Percentiles rank a stretch among this genome's conserved stretches.
Conservation (phyloP, 192 early-diverging fungal genomes). For the Jimgerdemannia flammicorona region DNA sequence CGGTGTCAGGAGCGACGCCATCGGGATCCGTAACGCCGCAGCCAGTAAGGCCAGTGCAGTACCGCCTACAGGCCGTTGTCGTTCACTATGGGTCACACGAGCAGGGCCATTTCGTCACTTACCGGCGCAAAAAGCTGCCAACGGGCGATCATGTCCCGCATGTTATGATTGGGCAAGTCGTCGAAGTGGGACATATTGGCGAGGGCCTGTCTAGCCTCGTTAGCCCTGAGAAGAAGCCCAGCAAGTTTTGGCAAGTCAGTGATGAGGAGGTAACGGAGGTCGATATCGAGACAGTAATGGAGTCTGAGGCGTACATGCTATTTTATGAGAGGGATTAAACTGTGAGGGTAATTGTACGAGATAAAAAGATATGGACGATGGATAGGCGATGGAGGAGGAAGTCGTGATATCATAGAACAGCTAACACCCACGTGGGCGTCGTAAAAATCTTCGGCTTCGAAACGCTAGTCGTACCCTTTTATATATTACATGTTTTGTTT, state of each 20-base stretch:
- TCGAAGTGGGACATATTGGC: neutral
- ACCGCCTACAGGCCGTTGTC: slow-evolving; percentile 75
- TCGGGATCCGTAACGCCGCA: slow-evolving; percentile 25
- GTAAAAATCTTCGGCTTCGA: too few species aligned
- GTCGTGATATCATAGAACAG: too few species aligned
- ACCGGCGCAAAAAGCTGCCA: slow-evolving; percentile 59
- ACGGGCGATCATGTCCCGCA: slow-evolving; percentile 25
- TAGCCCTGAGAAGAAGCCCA: slow-evolving; percentile 4
- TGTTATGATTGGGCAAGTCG: neutral
- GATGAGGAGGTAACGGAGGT: slow-evolving; percentile 73
- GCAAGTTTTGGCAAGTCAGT: slow-evolving; percentile 67
- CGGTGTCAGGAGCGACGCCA: slow-evolving; percentile 8
- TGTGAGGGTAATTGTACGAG: neutral
- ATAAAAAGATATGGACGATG: too few species aligned
- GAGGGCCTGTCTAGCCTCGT: neutral
- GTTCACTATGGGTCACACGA: slow-evolving; percentile 85
- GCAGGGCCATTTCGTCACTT: slow-evolving; percentile 88
- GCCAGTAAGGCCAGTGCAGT: slow-evolving; percentile 36
- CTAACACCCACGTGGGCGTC: too few species aligned
- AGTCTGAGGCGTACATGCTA: slow-evolving; percentile 70
- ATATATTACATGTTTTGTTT: too few species aligned
- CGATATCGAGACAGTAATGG: slow-evolving; percentile 55
- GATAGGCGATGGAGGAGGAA: too few species aligned
- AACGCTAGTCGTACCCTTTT: too few species aligned
- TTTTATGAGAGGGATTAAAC: slow-evolving; percentile 60